Evolutionary conservation across 1,139 yeast genomes (phyloP), one percentile per base, ranked within the genome.

Genomic region (Kazachstania sp.): DNA sequence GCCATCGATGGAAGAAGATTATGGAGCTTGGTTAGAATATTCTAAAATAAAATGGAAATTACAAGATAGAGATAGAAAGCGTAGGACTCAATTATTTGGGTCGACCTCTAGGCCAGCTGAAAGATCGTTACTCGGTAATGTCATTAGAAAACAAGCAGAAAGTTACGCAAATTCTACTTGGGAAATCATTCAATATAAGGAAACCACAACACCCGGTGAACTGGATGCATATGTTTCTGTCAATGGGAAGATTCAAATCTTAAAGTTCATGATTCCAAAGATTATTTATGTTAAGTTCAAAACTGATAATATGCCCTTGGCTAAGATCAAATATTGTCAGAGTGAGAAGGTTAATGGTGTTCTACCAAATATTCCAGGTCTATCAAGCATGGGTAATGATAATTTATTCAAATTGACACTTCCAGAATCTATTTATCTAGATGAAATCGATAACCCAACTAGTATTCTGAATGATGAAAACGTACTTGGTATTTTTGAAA

Each of bases 1-100:
- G 65, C 96, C 96, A 0, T 75, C 81, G 8, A 82, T 87, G 62
- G 73, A 75, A 1, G 82, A 73, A 8, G 94, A 88, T 61, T 92
- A 94, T 65, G 74, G 67, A 5, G 86, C 77, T 0, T 94, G 90
- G 75, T 73, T 94, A 52, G 68, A 70, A 37, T 84, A 85, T 58
- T 95, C 86, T 65, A 88, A 90, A 62, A 77, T 81, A 13, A 86
- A 86, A 60, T 94, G 99, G 99, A 77, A 71, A 47, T 69, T 78
- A 7, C 95, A 88, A 62, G 76, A 77, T 29, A 77, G 77, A 49
- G 83, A 83, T 48, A 74, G 90, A 54, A 78, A 75, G 49, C 77
- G 95, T 58, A 75, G 97, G 60, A 75, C 75, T 45, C 83, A 79
- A 54, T 66, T 94, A 32, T 90, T 92, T 71, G 99, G 99, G 28